phyloP scores from a whole-genome alignment of 2,329 filamentous ascomycete species.

The Aspergillus tanneri region DNA sequence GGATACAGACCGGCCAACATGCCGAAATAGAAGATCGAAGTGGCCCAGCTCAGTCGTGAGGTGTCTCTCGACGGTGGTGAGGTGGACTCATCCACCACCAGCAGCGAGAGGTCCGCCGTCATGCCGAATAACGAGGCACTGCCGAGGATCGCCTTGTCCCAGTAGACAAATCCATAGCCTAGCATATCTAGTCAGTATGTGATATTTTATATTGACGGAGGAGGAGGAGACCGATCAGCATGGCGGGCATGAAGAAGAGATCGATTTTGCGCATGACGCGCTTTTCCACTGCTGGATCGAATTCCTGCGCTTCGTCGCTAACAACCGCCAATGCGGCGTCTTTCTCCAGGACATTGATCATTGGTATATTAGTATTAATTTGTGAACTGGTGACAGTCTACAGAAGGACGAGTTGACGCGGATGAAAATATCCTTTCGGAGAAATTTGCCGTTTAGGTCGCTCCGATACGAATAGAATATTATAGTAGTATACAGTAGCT shows the following conservation, averaged over 20 bases:
- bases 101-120: conserved; percentile 65
- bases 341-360: conserved; percentile 37
- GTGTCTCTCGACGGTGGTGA: conserved; percentile 63
- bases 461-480: too few relatives aligned
- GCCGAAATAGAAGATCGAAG: conserved; percentile 76
- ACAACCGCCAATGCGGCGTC: conserved; percentile 61
- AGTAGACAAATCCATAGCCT: conserved; percentile 65
- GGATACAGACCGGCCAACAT: conserved; percentile 74
- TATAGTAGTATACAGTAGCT: too few relatives aligned
- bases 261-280: conserved; percentile 67
- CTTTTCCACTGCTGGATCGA: conserved; percentile 57
- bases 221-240: conserved; percentile 53
- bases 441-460: not conserved
- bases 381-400: not conserved
- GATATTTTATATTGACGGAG: too few relatives aligned
- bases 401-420: not conserved
- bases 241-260: conserved; percentile 64
- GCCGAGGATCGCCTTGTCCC: conserved; percentile 74
- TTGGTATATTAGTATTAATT: not conserved
- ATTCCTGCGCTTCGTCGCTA: conserved; percentile 47
- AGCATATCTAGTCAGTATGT: not conserved
- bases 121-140: conserved; percentile 73
- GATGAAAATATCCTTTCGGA: not conserved
- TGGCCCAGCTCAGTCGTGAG: conserved; percentile 70
- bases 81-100: conserved; percentile 51